Base-by-base conservation (phyloP, 305 asterid genomes). In the Rubia peregrina region DNA sequence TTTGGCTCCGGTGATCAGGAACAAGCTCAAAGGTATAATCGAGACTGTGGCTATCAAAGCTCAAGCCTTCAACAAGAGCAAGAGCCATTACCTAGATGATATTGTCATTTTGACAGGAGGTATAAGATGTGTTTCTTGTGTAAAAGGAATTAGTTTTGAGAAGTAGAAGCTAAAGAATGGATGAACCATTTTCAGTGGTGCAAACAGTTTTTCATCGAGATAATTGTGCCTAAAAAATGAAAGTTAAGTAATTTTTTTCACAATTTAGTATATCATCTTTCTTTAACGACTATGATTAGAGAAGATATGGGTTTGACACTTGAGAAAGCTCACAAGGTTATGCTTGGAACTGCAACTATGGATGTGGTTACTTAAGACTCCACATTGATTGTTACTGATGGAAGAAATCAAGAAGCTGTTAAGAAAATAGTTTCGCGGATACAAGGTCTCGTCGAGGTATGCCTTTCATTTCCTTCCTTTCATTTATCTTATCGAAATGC, bases 21-120 rank as follows among this genome's bases (percentile, higher is more conserved):
- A 62, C 85, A 91, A 89, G 38, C 83, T 91, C 79, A 87, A 78
- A 79, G 95, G 92, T 56, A 85, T 70, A 61, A 73, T 89, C 19
- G 87, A 87, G 83, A 95, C 77, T 49, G 95, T 82, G 21, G 97
- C 91, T 9, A 82, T 91, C 49, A 87, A 79, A 84, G 96, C 97
- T 76, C 96, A 95, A 60, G 79, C 95, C 22, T 89, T 91, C 73
- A 89, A 90, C 19, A 95, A 87, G 61, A 88, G 90, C 43, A 89
- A 91, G 75, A 87, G 97, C 26, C 67, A 62, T 24, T 62, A 62
- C 67, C 67, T 62, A 33, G 67, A 62, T 62, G 67, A 62, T 38
- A 62, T 62, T 62, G 67, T 44, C 19, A 9, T 36, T 42, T 62
- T 62, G 46, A 36, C 67, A 62, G 67, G 67, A 62, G 67, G 48